Percentiles rank a stretch among this genome's conserved stretches.
phyloP scores from a whole-genome alignment of 2,329 filamentous ascomycete species.

The Fusarium torreyae region DNA sequence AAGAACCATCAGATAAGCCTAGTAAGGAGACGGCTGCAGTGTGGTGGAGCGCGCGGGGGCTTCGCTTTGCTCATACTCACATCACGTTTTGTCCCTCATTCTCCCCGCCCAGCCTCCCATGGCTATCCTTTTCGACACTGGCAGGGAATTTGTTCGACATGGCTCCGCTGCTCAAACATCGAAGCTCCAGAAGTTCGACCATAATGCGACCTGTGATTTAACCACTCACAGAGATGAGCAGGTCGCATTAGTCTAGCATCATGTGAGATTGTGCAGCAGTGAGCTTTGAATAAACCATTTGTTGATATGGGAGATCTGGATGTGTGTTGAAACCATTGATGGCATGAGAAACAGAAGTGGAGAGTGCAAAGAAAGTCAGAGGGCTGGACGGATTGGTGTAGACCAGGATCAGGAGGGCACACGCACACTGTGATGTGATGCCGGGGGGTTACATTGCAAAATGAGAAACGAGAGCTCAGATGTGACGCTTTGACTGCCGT shows the following conservation, averaged over 20 bases:
- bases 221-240: slow-evolving; percentile 41
- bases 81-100: slow-evolving; percentile 37
- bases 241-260: slow-evolving; percentile 49
- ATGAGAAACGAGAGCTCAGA: slow-evolving; percentile 42
- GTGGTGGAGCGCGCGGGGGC: slow-evolving; percentile 32
- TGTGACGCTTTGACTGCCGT: slow-evolving; percentile 44
- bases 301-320: slow-evolving; percentile 19
- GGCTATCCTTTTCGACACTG: slow-evolving; percentile 16
- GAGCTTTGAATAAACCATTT: slow-evolving; percentile 36
- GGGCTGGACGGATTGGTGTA: slow-evolving; percentile 41
- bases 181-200: slow-evolving; percentile 31
- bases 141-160: slow-evolving; percentile 35
- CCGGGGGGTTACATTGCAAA: slow-evolving; percentile 37
- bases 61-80: slow-evolving; percentile 27
- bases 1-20: slow-evolving; percentile 45
- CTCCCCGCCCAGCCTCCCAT: slow-evolving; percentile 35
- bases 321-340: slow-evolving; percentile 40
- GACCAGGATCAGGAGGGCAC: slow-evolving; percentile 23
- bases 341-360: slow-evolving; percentile 27
- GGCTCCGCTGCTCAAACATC: slow-evolving; percentile 31
- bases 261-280: slow-evolving; percentile 49
- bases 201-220: slow-evolving; percentile 40
- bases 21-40: slow-evolving; percentile 26
- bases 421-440: slow-evolving; percentile 47
- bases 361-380: slow-evolving; percentile 18